Percentiles rank a stretch among this genome's conserved stretches.
Evolutionary conservation across 2,329 filamentous ascomycete species (phyloP).

Genomic region (Microcera coccophila): DNA sequence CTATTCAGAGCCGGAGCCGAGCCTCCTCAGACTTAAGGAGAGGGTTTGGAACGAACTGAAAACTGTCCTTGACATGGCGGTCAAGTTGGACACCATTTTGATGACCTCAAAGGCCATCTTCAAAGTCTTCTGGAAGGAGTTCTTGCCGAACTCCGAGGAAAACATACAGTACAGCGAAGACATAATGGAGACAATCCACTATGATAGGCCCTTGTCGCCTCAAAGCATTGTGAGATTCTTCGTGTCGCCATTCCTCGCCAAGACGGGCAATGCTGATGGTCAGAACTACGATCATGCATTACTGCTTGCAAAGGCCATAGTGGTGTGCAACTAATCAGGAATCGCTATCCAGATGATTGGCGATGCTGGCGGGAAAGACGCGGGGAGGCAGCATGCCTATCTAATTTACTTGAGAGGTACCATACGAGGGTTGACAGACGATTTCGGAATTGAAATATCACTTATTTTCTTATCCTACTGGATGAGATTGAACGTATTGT

Average conservation of each 20-base stretch:
- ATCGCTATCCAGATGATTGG: no score
- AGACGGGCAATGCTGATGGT: conserved; percentile 8
- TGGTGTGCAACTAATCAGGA: conserved; percentile 13
- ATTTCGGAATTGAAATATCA: no score
- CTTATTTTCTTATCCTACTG: no score
- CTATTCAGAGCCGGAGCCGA: accelerated
- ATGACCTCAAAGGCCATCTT: conserved; percentile 12
- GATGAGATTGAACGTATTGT: no score
- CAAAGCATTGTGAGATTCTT: background rate
- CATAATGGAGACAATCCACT: background rate
- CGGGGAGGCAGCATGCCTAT: no score
- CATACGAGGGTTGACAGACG: no score
- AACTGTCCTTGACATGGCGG: background rate
- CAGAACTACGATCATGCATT: background rate
- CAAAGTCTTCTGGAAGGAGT: background rate
- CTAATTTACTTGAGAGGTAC: no score
- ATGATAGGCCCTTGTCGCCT: accelerated
- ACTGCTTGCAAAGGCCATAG: conserved; percentile 6
- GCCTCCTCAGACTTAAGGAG: accelerated
- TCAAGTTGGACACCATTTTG: conserved; percentile 10
- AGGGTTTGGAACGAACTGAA: background rate
- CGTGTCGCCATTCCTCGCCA: conserved; percentile 7
- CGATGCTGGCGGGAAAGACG: no score
- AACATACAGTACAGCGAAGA: background rate
- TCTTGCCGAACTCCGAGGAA: accelerated